Percentiles rank a stretch among this genome's conserved stretches.
These are phyloP conservation scores for Globisporangium nagaii DNA, from an alignment of 352 stramenopile genomes.

Conservation along the genomic window DNA sequence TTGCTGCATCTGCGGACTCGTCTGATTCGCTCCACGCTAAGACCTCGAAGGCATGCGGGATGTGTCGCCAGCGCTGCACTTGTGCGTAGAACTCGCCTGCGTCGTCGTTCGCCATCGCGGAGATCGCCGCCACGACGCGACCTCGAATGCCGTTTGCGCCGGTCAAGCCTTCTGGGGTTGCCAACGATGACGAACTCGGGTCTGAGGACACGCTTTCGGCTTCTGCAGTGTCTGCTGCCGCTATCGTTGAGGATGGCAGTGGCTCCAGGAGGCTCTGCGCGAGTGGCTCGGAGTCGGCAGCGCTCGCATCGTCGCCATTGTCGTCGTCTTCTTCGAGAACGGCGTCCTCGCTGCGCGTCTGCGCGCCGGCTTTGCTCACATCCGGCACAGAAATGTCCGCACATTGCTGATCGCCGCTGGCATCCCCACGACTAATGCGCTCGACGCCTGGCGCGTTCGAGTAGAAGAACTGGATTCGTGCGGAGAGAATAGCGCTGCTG, in stretches of 20 bases:
- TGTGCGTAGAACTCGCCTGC: slow-evolving; percentile 31
- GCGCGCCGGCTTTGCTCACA: too few species aligned
- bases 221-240: not conserved
- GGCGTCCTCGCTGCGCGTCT: not conserved
- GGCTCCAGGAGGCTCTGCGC: slow-evolving; percentile 13
- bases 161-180: not conserved
- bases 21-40: slow-evolving; percentile 20
- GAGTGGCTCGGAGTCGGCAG: not conserved
- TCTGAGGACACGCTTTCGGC: too few species aligned
- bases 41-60: slow-evolving; percentile 36
- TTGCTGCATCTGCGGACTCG: not conserved
- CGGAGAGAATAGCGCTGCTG: not conserved
- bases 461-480: slow-evolving; percentile 20
- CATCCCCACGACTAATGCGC: not conserved
- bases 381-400: too few species aligned
- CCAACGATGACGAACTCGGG: too few species aligned
- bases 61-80: slow-evolving; percentile 39
- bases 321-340: not conserved
- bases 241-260: not conserved
- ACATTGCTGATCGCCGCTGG: not conserved
- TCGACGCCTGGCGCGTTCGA: slow-evolving; percentile 11
- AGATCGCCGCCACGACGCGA: slow-evolving; percentile 22
- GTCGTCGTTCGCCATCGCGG: slow-evolving; percentile 16
- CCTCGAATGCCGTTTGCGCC: not conserved
- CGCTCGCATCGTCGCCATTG: not conserved